A percentile compares a stretch with the other conserved stretches of the same genome.
phyloP scores from a whole-genome alignment of 495 filamentous ascomycete species.

The Lichina pygmaea region DNA sequence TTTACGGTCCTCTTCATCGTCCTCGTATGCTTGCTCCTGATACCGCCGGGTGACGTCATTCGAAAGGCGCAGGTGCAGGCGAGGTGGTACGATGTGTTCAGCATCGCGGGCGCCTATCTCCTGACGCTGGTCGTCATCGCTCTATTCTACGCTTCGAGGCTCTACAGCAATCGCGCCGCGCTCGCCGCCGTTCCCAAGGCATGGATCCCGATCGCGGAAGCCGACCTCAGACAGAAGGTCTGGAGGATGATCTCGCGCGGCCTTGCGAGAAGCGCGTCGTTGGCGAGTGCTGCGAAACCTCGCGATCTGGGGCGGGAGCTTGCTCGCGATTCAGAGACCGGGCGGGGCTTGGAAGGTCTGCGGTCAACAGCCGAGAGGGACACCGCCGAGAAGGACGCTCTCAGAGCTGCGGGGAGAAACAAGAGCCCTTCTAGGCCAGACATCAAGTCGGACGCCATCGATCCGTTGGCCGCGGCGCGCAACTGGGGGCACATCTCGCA shows the following conservation, averaged over 20 bases:
- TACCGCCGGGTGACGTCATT: conserved; percentile 65
- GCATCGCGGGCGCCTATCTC: conserved; percentile 53
- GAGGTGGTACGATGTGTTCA: conserved; percentile 57
- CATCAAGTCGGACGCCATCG: background rate
- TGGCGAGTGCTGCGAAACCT: conserved; percentile 57
- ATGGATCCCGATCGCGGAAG: conserved; percentile 60
- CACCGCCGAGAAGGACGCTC: background rate
- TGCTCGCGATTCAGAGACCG: background rate
- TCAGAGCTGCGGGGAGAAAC: background rate
- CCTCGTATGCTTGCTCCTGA: conserved; percentile 41
- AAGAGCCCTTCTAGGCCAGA: background rate
- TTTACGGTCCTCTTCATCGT: conserved; percentile 57
- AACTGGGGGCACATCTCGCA: conserved; percentile 65
- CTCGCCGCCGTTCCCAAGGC: conserved; percentile 60
- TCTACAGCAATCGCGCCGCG: conserved; percentile 64
- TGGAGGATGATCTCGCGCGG: conserved; percentile 43
- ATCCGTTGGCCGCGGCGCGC: conserved; percentile 7
- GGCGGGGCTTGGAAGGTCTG: background rate
- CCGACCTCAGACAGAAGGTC: conserved; percentile 40
- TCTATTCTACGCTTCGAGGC: conserved; percentile 59
- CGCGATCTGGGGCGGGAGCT: conserved; percentile 14
- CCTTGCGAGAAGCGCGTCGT: conserved; percentile 46
- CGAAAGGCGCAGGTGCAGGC: conserved; percentile 38
- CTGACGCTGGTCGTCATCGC: conserved; percentile 41
- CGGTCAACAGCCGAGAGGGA: conserved; percentile 1